Percentiles rank a stretch among this genome's conserved stretches.
phyloP scores from a whole-genome alignment of 805 yeast genomes.

The Yarrowia osloensis region DNA sequence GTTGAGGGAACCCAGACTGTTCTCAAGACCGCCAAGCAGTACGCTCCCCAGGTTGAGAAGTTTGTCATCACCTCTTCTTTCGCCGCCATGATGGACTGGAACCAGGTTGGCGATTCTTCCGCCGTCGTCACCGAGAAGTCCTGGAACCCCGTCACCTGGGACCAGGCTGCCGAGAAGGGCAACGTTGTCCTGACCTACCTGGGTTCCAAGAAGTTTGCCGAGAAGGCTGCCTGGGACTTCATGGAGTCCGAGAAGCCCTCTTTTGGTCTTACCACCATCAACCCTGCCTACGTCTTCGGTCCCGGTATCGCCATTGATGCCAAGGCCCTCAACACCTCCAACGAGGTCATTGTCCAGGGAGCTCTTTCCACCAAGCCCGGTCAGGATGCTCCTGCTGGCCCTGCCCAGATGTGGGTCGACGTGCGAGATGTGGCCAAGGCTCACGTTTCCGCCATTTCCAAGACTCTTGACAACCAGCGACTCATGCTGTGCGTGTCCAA shows the following conservation, averaged over 20 bases:
- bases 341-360: slow-evolving; percentile 18
- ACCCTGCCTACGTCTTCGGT: slow-evolving; percentile 43
- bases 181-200: slow-evolving; percentile 31
- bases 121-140: slow-evolving; percentile 41
- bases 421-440: slow-evolving; percentile 65
- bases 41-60: slow-evolving; percentile 41
- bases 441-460: slow-evolving; percentile 52
- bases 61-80: slow-evolving; percentile 54
- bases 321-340: slow-evolving; percentile 44
- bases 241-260: slow-evolving; percentile 37
- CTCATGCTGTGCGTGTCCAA: slow-evolving; percentile 36
- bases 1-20: slow-evolving; percentile 51
- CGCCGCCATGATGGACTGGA: slow-evolving; percentile 50
- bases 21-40: slow-evolving; percentile 45
- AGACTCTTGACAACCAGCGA: slow-evolving; percentile 37
- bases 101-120: slow-evolving; percentile 35
- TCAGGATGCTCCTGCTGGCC: slow-evolving; percentile 32
- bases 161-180: slow-evolving; percentile 33
- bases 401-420: slow-evolving; percentile 45
- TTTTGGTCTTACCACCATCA: slow-evolving; percentile 38
- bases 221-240: slow-evolving; percentile 59
- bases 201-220: slow-evolving; percentile 58
- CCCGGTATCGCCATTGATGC: slow-evolving; percentile 41
- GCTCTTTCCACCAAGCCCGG: slow-evolving; percentile 2
- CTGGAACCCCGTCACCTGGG: slow-evolving; percentile 46